Evolutionary conservation across 2,329 filamentous ascomycete genomes (phyloP).

Genomic region (Aspergillus terreus): DNA sequence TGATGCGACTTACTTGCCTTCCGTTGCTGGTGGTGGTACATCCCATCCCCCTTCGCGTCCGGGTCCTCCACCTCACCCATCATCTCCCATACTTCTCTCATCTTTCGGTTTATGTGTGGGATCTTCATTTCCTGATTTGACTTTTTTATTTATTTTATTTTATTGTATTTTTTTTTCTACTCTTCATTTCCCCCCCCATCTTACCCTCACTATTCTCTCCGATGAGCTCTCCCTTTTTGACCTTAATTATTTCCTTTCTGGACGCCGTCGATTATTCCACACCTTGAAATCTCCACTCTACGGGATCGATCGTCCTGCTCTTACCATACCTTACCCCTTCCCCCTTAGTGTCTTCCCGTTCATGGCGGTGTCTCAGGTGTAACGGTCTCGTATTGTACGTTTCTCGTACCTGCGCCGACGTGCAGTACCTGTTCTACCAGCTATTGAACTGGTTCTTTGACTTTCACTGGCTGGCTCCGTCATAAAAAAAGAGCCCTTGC

Average conservation of each 20-base stretch:
- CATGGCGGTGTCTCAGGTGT: slow-evolving; percentile 21
- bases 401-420: slow-evolving; percentile 5
- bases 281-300: not conserved
- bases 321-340: not conserved
- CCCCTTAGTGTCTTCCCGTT: slow-evolving; percentile 1
- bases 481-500: not conserved
- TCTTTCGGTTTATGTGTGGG: not conserved
- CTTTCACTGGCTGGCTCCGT: no score
- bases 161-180: not conserved
- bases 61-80: not conserved
- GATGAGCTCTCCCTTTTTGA: slow-evolving; percentile 7
- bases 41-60: not conserved
- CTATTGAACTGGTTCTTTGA: no score
- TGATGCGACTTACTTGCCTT: slow-evolving; percentile 8
- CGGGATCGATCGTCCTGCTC: not conserved
- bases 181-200: not conserved
- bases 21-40: not conserved
- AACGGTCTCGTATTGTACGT: slow-evolving; percentile 18
- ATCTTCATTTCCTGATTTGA: not conserved
- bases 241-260: not conserved
- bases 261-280: not conserved
- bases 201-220: slow-evolving; percentile 8
- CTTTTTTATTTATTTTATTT: not conserved
- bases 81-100: not conserved
- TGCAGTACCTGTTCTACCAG: not conserved